Evolutionary conservation across 208 protist genomes (phyloP).

Genomic region (Leishmania tarentolae): DNA sequence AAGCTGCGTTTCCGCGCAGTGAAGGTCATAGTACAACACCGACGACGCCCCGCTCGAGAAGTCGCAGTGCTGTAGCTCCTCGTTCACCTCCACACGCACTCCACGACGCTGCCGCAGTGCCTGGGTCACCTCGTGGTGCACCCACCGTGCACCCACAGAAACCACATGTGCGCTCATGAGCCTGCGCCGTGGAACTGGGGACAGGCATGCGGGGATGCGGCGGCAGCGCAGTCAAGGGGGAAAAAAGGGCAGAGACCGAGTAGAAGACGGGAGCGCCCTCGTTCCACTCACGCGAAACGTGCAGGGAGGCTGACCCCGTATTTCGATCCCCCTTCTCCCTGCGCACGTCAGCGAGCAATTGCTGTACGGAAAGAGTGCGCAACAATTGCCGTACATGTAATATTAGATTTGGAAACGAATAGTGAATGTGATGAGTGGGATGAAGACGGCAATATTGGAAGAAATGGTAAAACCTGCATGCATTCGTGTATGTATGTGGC

Average conservation of each 20-base stretch:
- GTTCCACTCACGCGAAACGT: neutral
- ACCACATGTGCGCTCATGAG: conserved; percentile 19
- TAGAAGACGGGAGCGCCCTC: neutral
- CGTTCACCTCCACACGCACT: conserved; percentile 23
- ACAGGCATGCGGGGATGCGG: no score
- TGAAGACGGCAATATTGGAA: neutral
- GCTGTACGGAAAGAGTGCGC: neutral
- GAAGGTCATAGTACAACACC: conserved; percentile 27
- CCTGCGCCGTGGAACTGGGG: neutral
- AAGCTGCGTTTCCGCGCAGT: conserved; percentile 11
- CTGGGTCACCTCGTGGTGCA: conserved; percentile 25
- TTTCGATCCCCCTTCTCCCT: neutral
- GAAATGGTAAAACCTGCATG: neutral
- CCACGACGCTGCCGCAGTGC: conserved; percentile 25
- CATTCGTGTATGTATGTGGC: neutral
- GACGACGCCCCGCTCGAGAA: conserved; percentile 28
- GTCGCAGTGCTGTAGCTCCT: conserved; percentile 24
- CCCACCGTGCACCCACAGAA: conserved; percentile 13
- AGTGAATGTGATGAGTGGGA: neutral
- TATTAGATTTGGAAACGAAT: neutral
- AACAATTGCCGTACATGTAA: neutral
- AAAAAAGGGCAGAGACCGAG: neutral
- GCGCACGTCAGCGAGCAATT: neutral
- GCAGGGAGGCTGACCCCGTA: neutral
- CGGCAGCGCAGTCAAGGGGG: neutral